Base-by-base conservation (phyloP, 164 flowering plant species). In the Protea cynaroides region DNA sequence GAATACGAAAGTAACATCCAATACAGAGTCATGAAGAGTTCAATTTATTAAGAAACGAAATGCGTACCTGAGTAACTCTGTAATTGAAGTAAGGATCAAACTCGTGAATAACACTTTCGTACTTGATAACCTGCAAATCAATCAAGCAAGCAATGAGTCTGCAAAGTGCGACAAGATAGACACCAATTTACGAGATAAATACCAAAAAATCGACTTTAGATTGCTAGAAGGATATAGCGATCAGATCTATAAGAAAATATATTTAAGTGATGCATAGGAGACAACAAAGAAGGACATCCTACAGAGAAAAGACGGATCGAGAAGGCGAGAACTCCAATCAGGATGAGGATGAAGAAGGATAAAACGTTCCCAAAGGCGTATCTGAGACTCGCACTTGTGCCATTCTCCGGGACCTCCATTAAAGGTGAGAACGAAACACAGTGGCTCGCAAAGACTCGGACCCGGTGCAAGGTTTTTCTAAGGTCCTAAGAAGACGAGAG, bases 271-370 rank as follows among this genome's bases (percentile, higher is more conserved):
- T 57, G 56, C 1, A 4, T 21, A 10, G 56, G 22, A 50, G 65
- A 73, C 58, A 57, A 1, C 17, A 56, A 62, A 9, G 46, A 40
- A 29, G 56, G 29, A 54, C 18, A 22, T 44, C 77, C 74, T 77
- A 94, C 99, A 40, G 99, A 94, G 81, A 94, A 94, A 29, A 94
- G 86, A 7, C 99, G 97, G 85, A 94, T 94, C 83, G 99, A 91
- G 92, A 94, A 94, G 51, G 96, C 99, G 66, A 94, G 92, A 61
- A 91, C 85, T 50, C 99, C 99, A 71, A 94, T 89, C 58, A 94
- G 75, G 13, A 94, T 59, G 61, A 94, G 96, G 63, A 88, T 85
- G 84, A 89, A 84, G 69, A 87, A 51, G 17, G 87, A 78, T 11
- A 94, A 81, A 17, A 94, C 92, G 61, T 74, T 81, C 9, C 99